Evolutionary conservation across 441 rosid species (phyloP), one percentile per base, ranked within the genome.

Genomic region (Erodium texanum): DNA sequence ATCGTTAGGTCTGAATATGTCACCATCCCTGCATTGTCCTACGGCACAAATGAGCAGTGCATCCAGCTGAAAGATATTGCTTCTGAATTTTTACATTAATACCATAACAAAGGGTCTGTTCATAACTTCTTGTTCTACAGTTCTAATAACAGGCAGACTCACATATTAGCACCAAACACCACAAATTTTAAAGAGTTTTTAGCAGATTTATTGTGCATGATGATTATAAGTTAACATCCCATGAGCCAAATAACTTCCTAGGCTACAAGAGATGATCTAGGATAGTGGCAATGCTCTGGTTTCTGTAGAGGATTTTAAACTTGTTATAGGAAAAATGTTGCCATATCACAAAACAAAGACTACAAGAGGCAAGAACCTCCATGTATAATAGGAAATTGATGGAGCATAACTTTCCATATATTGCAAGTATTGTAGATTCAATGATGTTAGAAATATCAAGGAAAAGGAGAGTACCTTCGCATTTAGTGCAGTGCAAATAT

Each of bases 381-480:
- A 29, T 3, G 34, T 29, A 3, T 7, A 9, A 10, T 38, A 38
- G 10, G 45, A 38, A 7, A 38, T 7, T 38, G 45, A 10, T 38
- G 34, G 3, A 29, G 34, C 3, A 29, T 29, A 29, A 7, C 34
- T 29, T 29, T n/a, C n/a, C n/a, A n/a, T n/a, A n/a, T n/a, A n/a
- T n/a, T 29, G 34, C 34, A 1, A 0, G 6, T 29, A 29, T 29
- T 5, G 34, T 29, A 29, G 34, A 29, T 29, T 29, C 34, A 2
- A 38, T 38, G 14, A 9, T 7, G 14, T 38, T 38, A 38, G 12
- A 38, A 38, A 38, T 38, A 38, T 7, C 8, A 10, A 38, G 14
- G 45, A 10, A 38, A 38, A 38, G 45, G 45, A 38, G 8, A 7
- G 45, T 45, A 78, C 97, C 90, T 93, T 90, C 38, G 89, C 81